Conservation (phyloP, 2,329 filamentous ascomycete genomes). For the Epichloe aotearoae region DNA sequence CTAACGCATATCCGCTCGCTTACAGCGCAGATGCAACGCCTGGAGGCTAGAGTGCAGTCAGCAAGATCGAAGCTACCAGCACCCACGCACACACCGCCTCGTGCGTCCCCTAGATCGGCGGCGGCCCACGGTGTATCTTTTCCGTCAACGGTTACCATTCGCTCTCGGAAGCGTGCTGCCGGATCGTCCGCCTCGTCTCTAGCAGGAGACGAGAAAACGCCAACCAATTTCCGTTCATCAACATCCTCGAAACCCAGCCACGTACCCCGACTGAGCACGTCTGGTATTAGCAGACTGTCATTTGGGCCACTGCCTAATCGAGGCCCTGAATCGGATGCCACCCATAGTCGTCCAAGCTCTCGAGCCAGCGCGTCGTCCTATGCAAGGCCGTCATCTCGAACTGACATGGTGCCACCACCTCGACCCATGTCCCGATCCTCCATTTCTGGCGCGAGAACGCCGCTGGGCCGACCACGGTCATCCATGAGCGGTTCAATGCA, state of each 20-base stretch:
- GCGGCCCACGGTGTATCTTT: slow-evolving; percentile 4
- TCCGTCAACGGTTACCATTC: slow-evolving; percentile 47
- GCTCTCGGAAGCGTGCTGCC: slow-evolving; percentile 55
- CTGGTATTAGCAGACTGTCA: slow-evolving; percentile 48
- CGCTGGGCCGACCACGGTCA: slow-evolving; percentile 56
- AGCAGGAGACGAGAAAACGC: slow-evolving; percentile 38
- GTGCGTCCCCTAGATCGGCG: slow-evolving; percentile 54
- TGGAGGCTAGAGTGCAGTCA: slow-evolving; percentile 85
- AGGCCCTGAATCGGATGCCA: slow-evolving; percentile 30
- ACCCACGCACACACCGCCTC: slow-evolving; percentile 63
- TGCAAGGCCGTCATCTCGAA: slow-evolving; percentile 39
- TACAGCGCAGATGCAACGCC: slow-evolving; percentile 92
- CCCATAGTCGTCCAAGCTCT: slow-evolving; percentile 57
- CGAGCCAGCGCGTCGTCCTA: slow-evolving; percentile 50
- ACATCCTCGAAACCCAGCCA: slow-evolving; percentile 33
- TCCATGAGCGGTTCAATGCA: slow-evolving; percentile 54
- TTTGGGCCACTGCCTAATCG: slow-evolving; percentile 49
- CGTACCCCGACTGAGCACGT: slow-evolving; percentile 45
- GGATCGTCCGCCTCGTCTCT: slow-evolving; percentile 40
- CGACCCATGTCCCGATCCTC: slow-evolving; percentile 55
- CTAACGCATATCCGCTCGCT: slow-evolving; percentile 86
- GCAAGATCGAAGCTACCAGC: slow-evolving; percentile 85
- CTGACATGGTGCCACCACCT: slow-evolving; percentile 38
- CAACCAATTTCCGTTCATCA: slow-evolving; percentile 25
- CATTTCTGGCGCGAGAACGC: slow-evolving; percentile 45